Conservation (phyloP, 805 yeast species). For the Starmera pachycereana region DNA sequence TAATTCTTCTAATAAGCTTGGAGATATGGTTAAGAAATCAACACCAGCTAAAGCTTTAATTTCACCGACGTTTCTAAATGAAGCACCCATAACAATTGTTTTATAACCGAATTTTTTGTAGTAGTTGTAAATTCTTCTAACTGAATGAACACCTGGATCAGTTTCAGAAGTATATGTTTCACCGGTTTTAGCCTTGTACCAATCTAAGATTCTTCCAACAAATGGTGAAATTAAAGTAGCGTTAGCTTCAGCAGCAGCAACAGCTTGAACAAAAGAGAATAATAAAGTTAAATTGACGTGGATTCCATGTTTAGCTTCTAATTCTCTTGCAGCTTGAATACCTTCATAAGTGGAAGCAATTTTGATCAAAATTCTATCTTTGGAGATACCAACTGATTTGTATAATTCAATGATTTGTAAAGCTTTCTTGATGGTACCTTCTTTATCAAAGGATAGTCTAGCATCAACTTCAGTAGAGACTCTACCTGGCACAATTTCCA, state of each 20-base stretch:
- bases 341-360: slow-evolving; percentile 99
- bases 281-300: slow-evolving; percentile 93
- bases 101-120: slow-evolving; percentile 95
- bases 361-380: slow-evolving; percentile 90
- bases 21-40: slow-evolving; percentile 93
- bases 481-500: slow-evolving; percentile 95
- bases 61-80: slow-evolving; percentile 96
- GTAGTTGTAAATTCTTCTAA: slow-evolving; percentile 85
- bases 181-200: slow-evolving; percentile 94
- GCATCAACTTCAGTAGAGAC: slow-evolving; percentile 99
- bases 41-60: slow-evolving; percentile 95
- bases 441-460: slow-evolving; percentile 90
- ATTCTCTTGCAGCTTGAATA: slow-evolving; percentile 95
- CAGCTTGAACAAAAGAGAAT: slow-evolving; percentile 95
- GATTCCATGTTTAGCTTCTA: slow-evolving; percentile 82
- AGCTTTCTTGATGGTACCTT: slow-evolving; percentile 91
- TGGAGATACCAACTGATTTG: slow-evolving; percentile 72
- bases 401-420: slow-evolving; percentile 80
- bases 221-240: slow-evolving; percentile 96
- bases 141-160: slow-evolving; percentile 96
- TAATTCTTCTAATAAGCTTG: slow-evolving; percentile 82
- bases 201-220: slow-evolving; percentile 97
- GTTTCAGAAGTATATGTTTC: slow-evolving; percentile 67
- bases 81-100: slow-evolving; percentile 99
- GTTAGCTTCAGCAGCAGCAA: slow-evolving; percentile 96